phyloP scores from a whole-genome alignment of 2,329 filamentous ascomycete genomes.

The Exophiala xenobiotica region DNA sequence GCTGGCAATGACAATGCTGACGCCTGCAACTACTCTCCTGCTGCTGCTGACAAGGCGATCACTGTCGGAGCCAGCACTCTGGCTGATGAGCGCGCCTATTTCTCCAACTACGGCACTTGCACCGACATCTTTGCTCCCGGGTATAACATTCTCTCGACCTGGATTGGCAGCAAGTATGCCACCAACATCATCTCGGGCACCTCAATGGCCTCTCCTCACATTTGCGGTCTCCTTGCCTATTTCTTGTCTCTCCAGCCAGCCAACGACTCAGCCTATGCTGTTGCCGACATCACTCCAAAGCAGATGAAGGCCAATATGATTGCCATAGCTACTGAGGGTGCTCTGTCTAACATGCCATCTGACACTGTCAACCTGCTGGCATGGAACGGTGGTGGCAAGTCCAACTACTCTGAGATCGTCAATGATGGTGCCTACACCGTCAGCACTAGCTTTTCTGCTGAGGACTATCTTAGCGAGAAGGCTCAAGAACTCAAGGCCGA shows the following conservation, averaged over 20 bases:
- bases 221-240: conserved; percentile 95
- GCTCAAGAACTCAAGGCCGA: conserved; percentile 46
- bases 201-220: conserved; percentile 97
- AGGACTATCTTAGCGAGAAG: conserved; percentile 46
- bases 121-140: conserved; percentile 99
- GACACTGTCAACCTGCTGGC: conserved; percentile 93
- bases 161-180: conserved; percentile 94
- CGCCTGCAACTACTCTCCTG: conserved; percentile 98
- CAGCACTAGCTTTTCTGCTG: conserved; percentile 36
- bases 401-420: conserved; percentile 85
- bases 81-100: conserved; percentile 94
- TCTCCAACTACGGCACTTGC: conserved; percentile 97
- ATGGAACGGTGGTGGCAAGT: conserved; percentile 96
- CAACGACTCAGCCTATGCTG: conserved; percentile 84
- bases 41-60: conserved; percentile 84
- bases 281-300: conserved; percentile 85
- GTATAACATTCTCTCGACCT: conserved; percentile 95
- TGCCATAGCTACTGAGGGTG: conserved; percentile 73
- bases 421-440: conserved; percentile 66
- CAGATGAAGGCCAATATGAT: conserved; percentile 91
- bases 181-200: conserved; percentile 99
- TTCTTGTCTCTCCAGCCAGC: conserved; percentile 93
- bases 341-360: conserved; percentile 76
- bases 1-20: conserved; percentile 98
- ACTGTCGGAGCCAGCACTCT: conserved; percentile 95